Base-by-base conservation (phyloP, 148 eudicot species). In the Simmondsia chinensis region DNA sequence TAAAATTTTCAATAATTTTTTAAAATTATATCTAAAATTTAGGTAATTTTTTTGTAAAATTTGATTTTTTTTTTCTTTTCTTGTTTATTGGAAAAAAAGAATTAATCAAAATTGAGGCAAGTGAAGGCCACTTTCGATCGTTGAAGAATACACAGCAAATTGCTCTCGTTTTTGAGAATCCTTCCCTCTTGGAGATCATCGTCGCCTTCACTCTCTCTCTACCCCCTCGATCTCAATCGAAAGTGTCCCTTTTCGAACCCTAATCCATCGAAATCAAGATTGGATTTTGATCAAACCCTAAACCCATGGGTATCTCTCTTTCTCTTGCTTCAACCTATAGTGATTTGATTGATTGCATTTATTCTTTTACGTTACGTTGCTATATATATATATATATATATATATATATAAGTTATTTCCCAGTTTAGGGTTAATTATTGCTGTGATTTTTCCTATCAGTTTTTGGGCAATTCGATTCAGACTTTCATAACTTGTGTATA, bases 231-330 rank as follows among this genome's bases (percentile, higher is more conserved):
- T 44, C 20, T 7, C 11, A 20, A 16, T 20, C 32, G 40, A 28
- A 56, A 38, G 13, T 5, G 21, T 14, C 31, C 30, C n/a, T n/a
- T 32, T 32, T 15, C 17, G n/a, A 63, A 40, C 70, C 34, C 34
- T 9, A 1, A 47, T 43, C 51, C 57, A 39, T 34, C 39, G 4
- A 4, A 34, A 43, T 49, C 57, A 16, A 29, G 47, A 30, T 36
- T 38, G 8, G 14, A 23, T 32, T 14, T 18, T 54, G 52, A 57
- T 50, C 63, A 56, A 4, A 16, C 7, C 22, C 14, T 38, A 24
- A 28, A 56, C 11, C 40, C 9, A 68, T 68, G 68, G 73, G 73
- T 68, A 68, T 11, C 37, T 20, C 23, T 18, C 17, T 22, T 4
- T 24, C 39, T 29, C 12, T 34, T 9, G 0, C 3, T 48, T 8